A percentile compares a stretch with the other conserved stretches of the same genome.
phyloP scores from a whole-genome alignment of 2,329 filamentous ascomycete genomes.

The Xylaria arbuscula region DNA sequence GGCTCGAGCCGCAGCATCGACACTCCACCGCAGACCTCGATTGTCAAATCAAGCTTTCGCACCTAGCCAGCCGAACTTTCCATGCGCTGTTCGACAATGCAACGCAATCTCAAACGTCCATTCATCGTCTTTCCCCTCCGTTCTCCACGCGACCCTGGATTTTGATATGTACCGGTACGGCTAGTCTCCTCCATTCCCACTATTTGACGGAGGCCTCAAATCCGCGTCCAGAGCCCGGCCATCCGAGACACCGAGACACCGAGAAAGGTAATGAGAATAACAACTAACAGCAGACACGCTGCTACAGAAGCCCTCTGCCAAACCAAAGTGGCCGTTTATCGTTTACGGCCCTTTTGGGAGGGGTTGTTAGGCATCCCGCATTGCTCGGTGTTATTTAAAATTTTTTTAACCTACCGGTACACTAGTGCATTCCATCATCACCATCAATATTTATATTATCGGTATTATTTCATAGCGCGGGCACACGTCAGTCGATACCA shows the following conservation, averaged over 20 bases:
- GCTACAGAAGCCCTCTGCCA: too few species aligned
- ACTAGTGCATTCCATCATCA: background rate
- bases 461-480: background rate
- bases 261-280: background rate
- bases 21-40: slow-evolving; percentile 24
- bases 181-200: slow-evolving; percentile 20
- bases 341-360: background rate
- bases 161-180: slow-evolving; percentile 21
- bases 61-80: slow-evolving; percentile 39
- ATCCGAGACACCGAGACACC: slow-evolving; percentile 18
- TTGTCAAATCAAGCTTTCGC: slow-evolving; percentile 41
- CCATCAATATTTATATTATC: background rate
- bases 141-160: slow-evolving; percentile 30
- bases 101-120: slow-evolving; percentile 33
- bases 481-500: slow-evolving; percentile 17
- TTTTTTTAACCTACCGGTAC: background rate
- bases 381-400: background rate
- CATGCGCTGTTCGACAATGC: slow-evolving; percentile 37
- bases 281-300: background rate
- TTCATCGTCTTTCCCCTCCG: slow-evolving; percentile 35
- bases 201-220: slow-evolving; percentile 25
- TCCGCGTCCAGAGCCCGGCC: slow-evolving; percentile 26
- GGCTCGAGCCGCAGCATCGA: slow-evolving; percentile 41
- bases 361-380: background rate
- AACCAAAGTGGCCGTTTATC: too few species aligned